Base-by-base conservation (phyloP, 2,329 filamentous ascomycete genomes). In the Thielaviopsis ethacetica region DNA sequence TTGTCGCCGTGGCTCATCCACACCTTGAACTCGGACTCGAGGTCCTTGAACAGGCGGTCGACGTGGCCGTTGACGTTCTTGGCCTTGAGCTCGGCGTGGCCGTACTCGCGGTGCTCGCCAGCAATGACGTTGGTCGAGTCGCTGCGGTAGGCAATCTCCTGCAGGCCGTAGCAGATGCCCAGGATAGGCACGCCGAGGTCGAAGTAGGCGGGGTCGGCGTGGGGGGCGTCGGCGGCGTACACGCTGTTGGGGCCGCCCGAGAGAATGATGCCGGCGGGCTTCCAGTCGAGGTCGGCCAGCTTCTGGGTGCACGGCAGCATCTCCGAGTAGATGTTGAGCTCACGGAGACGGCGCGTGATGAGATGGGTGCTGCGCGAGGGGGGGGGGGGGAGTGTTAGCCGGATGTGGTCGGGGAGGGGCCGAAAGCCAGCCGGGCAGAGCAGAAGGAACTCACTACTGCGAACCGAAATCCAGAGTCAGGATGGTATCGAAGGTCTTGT, bases 1-100 rank as follows among this genome's bases (percentile, higher is more conserved):
- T 95, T 95, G 72, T 96, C 90, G 61, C 83, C 84, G 69, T 97
- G 91, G 64, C 81, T 86, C 91, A 96, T 96, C 78, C 81, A 91
- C 15, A 88, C 75, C 66, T 55, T 47, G 57, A 63, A 58, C 47
- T 59, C 59, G 13, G 87, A 83, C 61, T 83, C 85, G 12, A 95
- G 68, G 17, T 83, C 88, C 27, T 81, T 76, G 70, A 96, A 96
- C 22, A 97, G 81, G 54, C 79, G 77, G 69, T 95, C 85, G 64
- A 87, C 83, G 66, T 89, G 83, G 54, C 74, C 69, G 63, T 75
- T 72, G 55, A 76, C 74, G 63, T 78, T 78, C 62, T 81, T 73
- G 34, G 86, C 76, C 61, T 76, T 80, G 57, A 95, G 68, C 58
- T 81, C 76, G 26, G 86, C 81, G 65, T 86, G 80, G 24, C 86